Percentiles rank a stretch among this genome's conserved stretches.
Conservation (phyloP, 2,329 filamentous ascomycete species). For the Cladophialophora bantiana region DNA sequence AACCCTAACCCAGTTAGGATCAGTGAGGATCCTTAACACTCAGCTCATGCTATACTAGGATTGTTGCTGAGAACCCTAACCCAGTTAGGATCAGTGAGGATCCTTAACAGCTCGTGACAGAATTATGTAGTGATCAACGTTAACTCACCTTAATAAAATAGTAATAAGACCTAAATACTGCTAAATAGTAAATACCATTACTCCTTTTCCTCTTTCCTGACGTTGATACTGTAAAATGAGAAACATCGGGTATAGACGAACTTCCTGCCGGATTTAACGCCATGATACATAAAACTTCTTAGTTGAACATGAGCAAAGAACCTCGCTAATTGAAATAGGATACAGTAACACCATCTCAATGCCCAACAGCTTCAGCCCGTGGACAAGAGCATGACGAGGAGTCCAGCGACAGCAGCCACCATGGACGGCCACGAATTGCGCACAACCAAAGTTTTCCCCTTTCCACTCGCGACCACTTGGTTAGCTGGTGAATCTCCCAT, state of each 20-base stretch:
- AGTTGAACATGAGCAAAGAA: background rate
- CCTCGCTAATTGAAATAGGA: background rate
- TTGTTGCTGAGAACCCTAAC: no score
- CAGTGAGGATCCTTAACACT: no score
- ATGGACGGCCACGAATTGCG: background rate
- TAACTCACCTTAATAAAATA: no score
- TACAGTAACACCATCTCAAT: background rate
- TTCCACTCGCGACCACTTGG: background rate
- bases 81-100: no score
- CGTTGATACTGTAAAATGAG: background rate
- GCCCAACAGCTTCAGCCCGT: conserved; percentile 4
- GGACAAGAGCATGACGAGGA: background rate
- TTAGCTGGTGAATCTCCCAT: conserved; percentile 8
- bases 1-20: no score
- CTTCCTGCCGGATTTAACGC: background rate
- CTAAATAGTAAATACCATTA: no score
- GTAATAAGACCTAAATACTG: no score
- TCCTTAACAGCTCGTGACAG: no score
- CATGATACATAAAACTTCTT: background rate
- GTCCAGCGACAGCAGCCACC: background rate
- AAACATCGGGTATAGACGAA: conserved; percentile 2
- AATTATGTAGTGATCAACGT: no score
- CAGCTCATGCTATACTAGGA: no score
- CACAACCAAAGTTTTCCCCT: background rate
- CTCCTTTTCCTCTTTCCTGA: no score